phyloP scores from a whole-genome alignment of 768 basidiomycete species.

The Phaeotremella fagi region DNA sequence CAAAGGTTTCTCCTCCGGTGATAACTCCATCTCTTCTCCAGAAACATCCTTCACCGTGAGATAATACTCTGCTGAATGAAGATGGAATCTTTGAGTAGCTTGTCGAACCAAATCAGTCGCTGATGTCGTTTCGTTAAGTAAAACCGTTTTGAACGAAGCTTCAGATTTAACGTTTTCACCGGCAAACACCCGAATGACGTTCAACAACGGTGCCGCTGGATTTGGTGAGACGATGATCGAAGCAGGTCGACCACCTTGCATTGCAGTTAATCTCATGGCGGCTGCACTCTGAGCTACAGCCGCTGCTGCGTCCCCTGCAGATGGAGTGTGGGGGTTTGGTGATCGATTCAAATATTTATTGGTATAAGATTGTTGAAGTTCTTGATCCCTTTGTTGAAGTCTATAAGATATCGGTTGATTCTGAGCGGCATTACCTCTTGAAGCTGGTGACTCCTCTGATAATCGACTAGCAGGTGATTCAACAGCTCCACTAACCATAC shows the following conservation, averaged over 20 bases:
- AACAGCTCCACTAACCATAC: conserved; percentile 25
- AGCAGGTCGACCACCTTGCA: conserved; percentile 32
- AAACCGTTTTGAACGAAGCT: conserved; percentile 95
- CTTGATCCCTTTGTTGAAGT: conserved; percentile 79
- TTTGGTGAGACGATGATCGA: conserved; percentile 50
- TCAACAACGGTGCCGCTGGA: conserved; percentile 75
- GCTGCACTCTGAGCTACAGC: conserved; percentile 57
- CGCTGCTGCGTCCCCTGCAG: conserved; percentile 63
- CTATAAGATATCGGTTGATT: conserved; percentile 52
- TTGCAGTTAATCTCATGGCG: conserved; percentile 37
- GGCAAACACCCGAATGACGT: conserved; percentile 92
- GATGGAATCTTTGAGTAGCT: conserved; percentile 87
- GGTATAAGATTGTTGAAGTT: conserved; percentile 79
- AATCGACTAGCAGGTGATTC: conserved; percentile 23
- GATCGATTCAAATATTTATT: conserved; percentile 79
- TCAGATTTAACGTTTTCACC: conserved; percentile 86
- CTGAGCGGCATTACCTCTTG: neutral
- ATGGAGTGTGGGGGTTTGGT: conserved; percentile 66
- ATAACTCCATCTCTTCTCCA: conserved; percentile 67
- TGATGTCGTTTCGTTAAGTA: conserved; percentile 80
- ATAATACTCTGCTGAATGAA: conserved; percentile 64
- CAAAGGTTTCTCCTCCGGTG: conserved; percentile 71
- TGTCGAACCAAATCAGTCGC: conserved; percentile 80
- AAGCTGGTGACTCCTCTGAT: conserved; percentile 18
- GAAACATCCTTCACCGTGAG: conserved; percentile 91